Conservation (phyloP, 2,329 filamentous ascomycete species). For the Claviceps africana region DNA sequence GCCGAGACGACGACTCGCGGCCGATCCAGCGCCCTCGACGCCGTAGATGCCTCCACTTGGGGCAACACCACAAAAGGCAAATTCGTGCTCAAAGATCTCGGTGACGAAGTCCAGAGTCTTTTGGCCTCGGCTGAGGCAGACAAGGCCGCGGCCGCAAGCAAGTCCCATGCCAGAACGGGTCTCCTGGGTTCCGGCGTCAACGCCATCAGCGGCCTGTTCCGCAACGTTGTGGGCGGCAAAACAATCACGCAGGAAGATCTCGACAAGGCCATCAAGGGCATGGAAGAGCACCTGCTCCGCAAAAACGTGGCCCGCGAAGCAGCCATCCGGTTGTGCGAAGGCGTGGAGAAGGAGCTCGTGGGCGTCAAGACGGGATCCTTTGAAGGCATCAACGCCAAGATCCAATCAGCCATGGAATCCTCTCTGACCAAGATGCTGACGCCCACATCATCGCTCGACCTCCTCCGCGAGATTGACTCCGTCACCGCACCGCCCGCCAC, state of each 20-base stretch:
- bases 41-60: conserved; percentile 68
- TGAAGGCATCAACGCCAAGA: conserved; percentile 71
- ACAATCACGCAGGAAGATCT: conserved; percentile 78
- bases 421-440: conserved; percentile 92
- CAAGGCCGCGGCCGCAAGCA: conserved; percentile 30
- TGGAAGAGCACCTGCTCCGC: conserved; percentile 86
- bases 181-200: conserved; percentile 68
- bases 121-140: conserved; percentile 65
- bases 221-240: conserved; percentile 91
- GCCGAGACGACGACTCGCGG: conserved; percentile 30
- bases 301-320: conserved; percentile 97
- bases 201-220: conserved; percentile 76
- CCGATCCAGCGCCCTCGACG: conserved; percentile 50
- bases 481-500: conserved; percentile 53
- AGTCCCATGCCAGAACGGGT: conserved; percentile 39
- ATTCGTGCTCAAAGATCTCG: conserved; percentile 85
- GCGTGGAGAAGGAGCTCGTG: conserved; percentile 77
- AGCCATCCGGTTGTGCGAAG: conserved; percentile 77
- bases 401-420: conserved; percentile 78
- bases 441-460: conserved; percentile 83
- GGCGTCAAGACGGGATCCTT: conserved; percentile 88
- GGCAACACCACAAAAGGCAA: conserved; percentile 79
- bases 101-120: conserved; percentile 85
- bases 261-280: conserved; percentile 82
- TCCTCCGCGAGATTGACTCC: conserved; percentile 81